Evolutionary conservation across 1,139 yeast species (phyloP).

Genomic region (Protomyces inundatus): DNA sequence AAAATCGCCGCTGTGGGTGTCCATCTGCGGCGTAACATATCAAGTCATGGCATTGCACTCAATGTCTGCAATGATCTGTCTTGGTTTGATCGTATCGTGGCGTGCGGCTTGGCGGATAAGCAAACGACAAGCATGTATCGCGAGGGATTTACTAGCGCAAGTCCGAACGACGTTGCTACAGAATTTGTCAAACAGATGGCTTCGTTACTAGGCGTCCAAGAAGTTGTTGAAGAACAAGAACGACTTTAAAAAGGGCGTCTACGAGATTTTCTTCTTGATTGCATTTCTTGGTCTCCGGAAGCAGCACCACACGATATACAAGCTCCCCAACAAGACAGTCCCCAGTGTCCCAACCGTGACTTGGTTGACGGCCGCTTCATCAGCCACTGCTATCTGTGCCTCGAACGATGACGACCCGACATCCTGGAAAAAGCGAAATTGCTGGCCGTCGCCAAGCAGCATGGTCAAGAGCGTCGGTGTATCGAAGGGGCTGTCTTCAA

Average conservation of each 20-base stretch:
- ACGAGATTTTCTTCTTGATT: neutral
- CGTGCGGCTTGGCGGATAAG: constrained; percentile 77
- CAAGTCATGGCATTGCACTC: constrained; percentile 84
- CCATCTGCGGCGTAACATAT: constrained; percentile 74
- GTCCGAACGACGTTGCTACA: neutral
- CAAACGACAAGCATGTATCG: constrained; percentile 48
- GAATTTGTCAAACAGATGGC: neutral
- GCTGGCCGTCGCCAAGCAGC: constrained; percentile 1
- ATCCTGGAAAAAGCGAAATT: neutral
- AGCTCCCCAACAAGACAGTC: constrained; percentile 1
- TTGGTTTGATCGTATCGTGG: constrained; percentile 62
- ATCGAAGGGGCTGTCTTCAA: constrained; percentile 19
- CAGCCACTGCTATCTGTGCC: neutral
- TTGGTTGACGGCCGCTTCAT: neutral
- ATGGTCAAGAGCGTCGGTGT: neutral
- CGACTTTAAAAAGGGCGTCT: neutral
- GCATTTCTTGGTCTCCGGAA: neutral
- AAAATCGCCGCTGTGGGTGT: constrained; percentile 90
- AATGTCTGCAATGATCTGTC: constrained; percentile 70
- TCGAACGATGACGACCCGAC: neutral
- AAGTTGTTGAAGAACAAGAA: neutral
- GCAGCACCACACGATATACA: neutral
- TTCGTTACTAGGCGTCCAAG: neutral
- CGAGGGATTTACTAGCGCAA: neutral
- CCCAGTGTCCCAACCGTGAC: neutral